Conservation (phyloP, 257 asterid genomes). For the Solanum tacnaense region DNA sequence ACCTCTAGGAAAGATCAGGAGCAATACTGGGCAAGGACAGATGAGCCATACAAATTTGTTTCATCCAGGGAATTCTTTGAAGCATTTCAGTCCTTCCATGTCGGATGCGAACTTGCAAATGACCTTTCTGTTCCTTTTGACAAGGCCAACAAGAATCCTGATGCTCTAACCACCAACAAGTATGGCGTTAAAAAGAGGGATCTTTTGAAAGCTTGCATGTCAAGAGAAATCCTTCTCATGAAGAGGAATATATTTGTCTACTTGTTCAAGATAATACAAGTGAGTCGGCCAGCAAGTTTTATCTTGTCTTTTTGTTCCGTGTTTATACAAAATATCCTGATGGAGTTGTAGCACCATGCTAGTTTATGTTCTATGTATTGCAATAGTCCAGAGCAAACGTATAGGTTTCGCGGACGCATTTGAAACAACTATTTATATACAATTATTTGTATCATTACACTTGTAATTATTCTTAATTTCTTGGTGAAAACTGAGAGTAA, state of each 20-base stretch:
- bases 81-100: slow-evolving; percentile 60
- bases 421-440: not conserved
- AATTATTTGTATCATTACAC: not conserved
- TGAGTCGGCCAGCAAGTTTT: slow-evolving; percentile 13
- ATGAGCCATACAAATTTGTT: slow-evolving; percentile 40
- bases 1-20: slow-evolving; percentile 85
- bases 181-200: slow-evolving; percentile 68
- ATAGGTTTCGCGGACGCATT: not conserved
- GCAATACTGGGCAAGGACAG: slow-evolving; percentile 58
- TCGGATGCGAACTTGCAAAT: slow-evolving; percentile 46
- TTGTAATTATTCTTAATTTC: not conserved
- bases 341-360: not conserved
- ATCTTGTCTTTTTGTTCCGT: not conserved
- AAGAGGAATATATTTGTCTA: slow-evolving; percentile 66
- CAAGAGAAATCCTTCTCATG: slow-evolving; percentile 59
- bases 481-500: not conserved
- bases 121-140: slow-evolving; percentile 58
- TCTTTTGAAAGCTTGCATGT: slow-evolving; percentile 51
- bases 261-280: slow-evolving; percentile 57
- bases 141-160: slow-evolving; percentile 54
- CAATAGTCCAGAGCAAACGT: not conserved
- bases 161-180: slow-evolving; percentile 41
- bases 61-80: slow-evolving; percentile 46
- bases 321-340: not conserved
- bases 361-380: not conserved